Conservation (phyloP, 1,284 basidiomycete genomes). For the Cryptococcus floricola region DNA sequence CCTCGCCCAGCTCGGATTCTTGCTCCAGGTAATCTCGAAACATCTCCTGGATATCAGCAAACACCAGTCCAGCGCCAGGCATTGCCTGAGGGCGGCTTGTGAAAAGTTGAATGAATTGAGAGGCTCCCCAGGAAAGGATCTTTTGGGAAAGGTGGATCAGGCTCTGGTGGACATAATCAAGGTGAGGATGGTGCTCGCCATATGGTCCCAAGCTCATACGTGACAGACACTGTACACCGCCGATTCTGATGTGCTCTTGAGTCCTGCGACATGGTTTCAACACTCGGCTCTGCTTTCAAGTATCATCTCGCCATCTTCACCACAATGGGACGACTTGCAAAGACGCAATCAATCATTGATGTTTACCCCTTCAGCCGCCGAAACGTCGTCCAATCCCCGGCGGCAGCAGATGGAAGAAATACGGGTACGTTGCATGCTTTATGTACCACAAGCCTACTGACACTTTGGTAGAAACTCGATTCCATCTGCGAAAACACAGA, state of each 20-base stretch:
- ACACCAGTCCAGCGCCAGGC: conserved; percentile 30
- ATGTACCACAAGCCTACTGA: conserved; percentile 1
- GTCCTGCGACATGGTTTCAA: conserved; percentile 53
- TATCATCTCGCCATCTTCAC: conserved; percentile 9
- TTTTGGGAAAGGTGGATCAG: conserved; percentile 28
- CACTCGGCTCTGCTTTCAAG: conserved; percentile 47
- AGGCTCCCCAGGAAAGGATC: conserved; percentile 20
- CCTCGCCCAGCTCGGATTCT: conserved; percentile 77
- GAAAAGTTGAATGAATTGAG: conserved; percentile 65
- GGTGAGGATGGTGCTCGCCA: conserved; percentile 8
- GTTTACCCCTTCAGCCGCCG: conserved; percentile 60
- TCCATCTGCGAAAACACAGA: conserved; percentile 69
- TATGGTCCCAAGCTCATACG: background rate
- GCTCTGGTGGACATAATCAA: conserved; percentile 32
- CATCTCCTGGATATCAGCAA: conserved; percentile 69
- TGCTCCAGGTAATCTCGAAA: conserved; percentile 71
- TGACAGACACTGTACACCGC: conserved; percentile 24
- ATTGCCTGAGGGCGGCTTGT: conserved; percentile 34
- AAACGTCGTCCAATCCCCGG: conserved; percentile 42
- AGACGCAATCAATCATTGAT: conserved; percentile 71
- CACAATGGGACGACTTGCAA: conserved; percentile 52
- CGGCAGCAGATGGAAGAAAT: conserved; percentile 65
- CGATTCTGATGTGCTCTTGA: conserved; percentile 33
- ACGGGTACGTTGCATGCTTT: conserved; percentile 51
- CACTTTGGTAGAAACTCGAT: conserved; percentile 62